Base-by-base conservation (phyloP, 2,329 filamentous ascomycete genomes). In the Thielaviopsis musarum region DNA sequence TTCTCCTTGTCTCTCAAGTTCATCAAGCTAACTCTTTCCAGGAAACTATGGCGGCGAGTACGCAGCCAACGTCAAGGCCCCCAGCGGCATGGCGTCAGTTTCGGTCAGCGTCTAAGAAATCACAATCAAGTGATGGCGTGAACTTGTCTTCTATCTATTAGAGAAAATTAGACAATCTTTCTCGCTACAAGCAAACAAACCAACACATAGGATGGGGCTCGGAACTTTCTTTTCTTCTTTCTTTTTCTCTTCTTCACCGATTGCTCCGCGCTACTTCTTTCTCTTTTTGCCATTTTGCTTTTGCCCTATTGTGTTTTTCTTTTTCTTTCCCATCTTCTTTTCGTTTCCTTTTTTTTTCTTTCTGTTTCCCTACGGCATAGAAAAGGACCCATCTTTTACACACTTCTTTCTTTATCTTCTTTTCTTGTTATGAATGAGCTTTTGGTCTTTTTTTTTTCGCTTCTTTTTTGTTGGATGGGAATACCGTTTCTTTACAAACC, bases 21-120 rank as follows among this genome's bases (percentile, higher is more conserved):
- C 12, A 52, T 38, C 34, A 68, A 64, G 67, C 54, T 49, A 1
- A 51, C 22, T 3, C 6, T 51, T 28, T 5, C 0, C 28, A 78
- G 78, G 79, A 65, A 82, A 82, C 70, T 71, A 76, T 53, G 74
- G 70, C 51, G 78, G 77, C 62, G 62, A 67, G 30, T 82, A 79
- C 64, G 75, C 65, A 62, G 62, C 63, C 13, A 82, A 82, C 66
- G 76, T 82, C 45, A 65, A 74, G 55, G 63, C 65, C 48, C 73
- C 78, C 45, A 60, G 13, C 21, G 67, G 69, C 48, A 48, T 65
- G 13, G 56, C 63, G 52, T 61, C 59, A 9, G 61, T 67, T 30
- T 62, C 62, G 54, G 64, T 70, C 38, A 62, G 61, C 55, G 63
- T 70, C 38, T 71, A 70, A 67, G 48, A 22, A 45, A 26, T 53